Base-by-base conservation (phyloP, 1,284 basidiomycete genomes). In the Leccinum fallax region DNA sequence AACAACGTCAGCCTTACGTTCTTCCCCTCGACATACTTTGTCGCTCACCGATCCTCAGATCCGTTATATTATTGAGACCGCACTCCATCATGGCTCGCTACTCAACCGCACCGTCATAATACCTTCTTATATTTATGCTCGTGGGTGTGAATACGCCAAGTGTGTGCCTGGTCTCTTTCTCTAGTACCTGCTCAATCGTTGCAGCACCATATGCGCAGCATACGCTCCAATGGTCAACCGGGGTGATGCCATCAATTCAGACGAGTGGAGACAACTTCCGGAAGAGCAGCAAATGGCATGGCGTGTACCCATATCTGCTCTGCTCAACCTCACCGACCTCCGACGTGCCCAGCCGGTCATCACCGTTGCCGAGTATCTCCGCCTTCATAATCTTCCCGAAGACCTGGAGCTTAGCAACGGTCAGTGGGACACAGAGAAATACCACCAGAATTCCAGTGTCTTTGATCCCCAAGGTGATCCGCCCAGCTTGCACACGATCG, bases 301-400 rank as follows among this genome's bases (percentile, higher is more conserved):
- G 76, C 71, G 71, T 7, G 71, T 81, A 16, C 80, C 80, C 19
- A 76, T 78, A 21, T 68, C 70, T 13, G 49, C 73, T 46, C 82
- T 83, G 79, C 64, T 84, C 59, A 79, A 84, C 66, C 60, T 84
- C 43, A 77, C 80, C 9, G 76, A 77, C 58, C 72, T 83, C 10
- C 80, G 81, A 19, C 61, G 63, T 46, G 69, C 66, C 10, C 73
- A 82, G 34, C 68, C 78, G 10, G 77, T 83, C 55, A 63, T 83
- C 61, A 75, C 77, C 9, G 66, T 78, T 21, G 71, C 76, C 11
- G 81, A 82, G 38, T 82, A 80, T 61, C 76, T 82, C 58, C 75
- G 75, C 24, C 69, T 83, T n/a, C 79, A 83, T 59, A 67, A 67
- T 54, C 72, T 78, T 59, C 57, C 74, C 6, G 67, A 72, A 24